Conservation (phyloP, 331 rosid species). For the Spiraea crenata region DNA sequence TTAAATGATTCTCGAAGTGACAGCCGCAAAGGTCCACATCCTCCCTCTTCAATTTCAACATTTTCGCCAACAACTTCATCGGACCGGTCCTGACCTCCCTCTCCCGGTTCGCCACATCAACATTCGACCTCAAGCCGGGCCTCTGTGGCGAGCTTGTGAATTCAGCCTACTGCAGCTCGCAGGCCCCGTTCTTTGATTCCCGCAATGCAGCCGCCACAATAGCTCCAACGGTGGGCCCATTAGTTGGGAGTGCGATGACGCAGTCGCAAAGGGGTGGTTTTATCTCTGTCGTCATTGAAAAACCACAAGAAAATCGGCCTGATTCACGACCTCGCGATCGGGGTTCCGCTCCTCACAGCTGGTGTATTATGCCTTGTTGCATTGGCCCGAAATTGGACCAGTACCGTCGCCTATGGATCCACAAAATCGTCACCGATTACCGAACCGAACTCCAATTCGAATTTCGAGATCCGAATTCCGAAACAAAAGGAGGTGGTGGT, state of each 20-base stretch:
- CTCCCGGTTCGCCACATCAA: conserved; percentile 39
- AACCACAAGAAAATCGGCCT: conserved; percentile 44
- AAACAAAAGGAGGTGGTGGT: conserved; percentile 23
- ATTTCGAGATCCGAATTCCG: conserved; percentile 8
- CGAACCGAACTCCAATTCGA: neutral
- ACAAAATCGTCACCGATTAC: conserved; percentile 21
- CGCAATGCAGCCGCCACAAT: conserved; percentile 30
- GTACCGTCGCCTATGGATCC: neutral
- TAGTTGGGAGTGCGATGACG: conserved; percentile 47
- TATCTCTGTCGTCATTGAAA: conserved; percentile 31
- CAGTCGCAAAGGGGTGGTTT: conserved; percentile 50
- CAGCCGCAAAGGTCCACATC: too few relatives aligned
- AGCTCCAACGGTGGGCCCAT: conserved; percentile 37
- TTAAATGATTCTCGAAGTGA: too few relatives aligned
- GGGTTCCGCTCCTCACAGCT: conserved; percentile 32
- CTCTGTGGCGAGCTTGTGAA: conserved; percentile 78
- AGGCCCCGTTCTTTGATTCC: conserved; percentile 53
- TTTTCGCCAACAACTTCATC: conserved; percentile 60
- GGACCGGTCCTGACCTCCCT: conserved; percentile 60
- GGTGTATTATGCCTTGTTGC: conserved; percentile 28
- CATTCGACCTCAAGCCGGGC: conserved; percentile 54
- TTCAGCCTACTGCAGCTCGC: conserved; percentile 44
- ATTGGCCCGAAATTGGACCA: conserved; percentile 10
- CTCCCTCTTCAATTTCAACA: conserved; percentile 39
- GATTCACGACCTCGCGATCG: conserved; percentile 44